Evolutionary conservation across 2,329 filamentous ascomycete genomes (phyloP).

Genomic region (Juglanconis juglandina): DNA sequence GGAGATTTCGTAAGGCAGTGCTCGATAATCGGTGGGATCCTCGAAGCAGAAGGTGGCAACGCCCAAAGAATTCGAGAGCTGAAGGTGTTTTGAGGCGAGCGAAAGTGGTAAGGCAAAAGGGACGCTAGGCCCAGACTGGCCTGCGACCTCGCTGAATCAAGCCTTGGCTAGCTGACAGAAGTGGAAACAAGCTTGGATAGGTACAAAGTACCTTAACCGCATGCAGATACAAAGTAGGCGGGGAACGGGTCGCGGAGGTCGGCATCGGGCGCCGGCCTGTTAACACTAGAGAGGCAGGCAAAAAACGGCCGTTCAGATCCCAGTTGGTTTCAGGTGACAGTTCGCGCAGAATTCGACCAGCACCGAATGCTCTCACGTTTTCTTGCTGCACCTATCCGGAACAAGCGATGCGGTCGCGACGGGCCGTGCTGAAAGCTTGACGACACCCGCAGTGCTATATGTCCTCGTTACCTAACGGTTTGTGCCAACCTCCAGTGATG

Average conservation of each 20-base stretch:
- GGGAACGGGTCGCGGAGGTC: conserved; percentile 6
- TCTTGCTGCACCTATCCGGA: not conserved
- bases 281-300: not conserved
- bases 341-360: not conserved
- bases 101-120: conserved; percentile 2
- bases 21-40: not conserved
- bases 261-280: conserved; percentile 6
- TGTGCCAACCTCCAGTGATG: not conserved
- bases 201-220: not conserved
- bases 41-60: conserved; percentile 7
- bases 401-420: not conserved
- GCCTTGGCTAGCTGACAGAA: not conserved
- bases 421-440: not conserved
- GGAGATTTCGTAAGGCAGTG: not conserved
- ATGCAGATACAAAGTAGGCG: not conserved
- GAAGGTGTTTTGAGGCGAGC: conserved; percentile 8
- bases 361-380: not conserved
- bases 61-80: conserved; percentile 5
- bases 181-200: conserved; percentile 12
- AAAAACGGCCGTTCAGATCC: not conserved
- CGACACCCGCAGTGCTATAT: not conserved
- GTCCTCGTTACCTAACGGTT: not conserved
- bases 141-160: conserved; percentile 1
- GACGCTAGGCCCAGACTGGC: conserved; percentile 5
- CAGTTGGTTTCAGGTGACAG: not conserved